A percentile compares a stretch with the other conserved stretches of the same genome.
Evolutionary conservation across 495 filamentous ascomycete species (phyloP).

Genomic region (Penicillium canescens): DNA sequence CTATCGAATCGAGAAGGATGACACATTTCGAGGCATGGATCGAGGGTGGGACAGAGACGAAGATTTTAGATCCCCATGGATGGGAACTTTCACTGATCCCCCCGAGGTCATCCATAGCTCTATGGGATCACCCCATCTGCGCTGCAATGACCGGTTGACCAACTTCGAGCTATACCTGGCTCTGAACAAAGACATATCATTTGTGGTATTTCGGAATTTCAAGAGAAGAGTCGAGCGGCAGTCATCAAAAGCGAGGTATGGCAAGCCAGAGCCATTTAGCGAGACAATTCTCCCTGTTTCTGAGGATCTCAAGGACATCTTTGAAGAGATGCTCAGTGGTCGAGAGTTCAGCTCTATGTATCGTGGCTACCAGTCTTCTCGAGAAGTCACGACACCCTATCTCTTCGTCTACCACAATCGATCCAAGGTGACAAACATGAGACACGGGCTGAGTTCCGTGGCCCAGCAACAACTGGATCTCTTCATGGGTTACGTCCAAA

Average conservation of each 20-base stretch:
- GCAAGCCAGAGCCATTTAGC: slow-evolving; percentile 6
- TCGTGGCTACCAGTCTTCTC: background rate
- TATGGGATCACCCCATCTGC: background rate
- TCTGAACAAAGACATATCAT: slow-evolving; percentile 23
- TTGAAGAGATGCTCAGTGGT: background rate
- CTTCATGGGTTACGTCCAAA: slow-evolving; percentile 7
- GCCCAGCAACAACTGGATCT: slow-evolving; percentile 5
- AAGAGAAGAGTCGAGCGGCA: background rate
- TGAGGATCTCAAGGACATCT: slow-evolving; percentile 1
- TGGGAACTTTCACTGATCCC: slow-evolving; percentile 6
- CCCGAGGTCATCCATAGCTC: slow-evolving; percentile 5
- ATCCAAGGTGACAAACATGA: background rate
- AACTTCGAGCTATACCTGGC: slow-evolving; percentile 32
- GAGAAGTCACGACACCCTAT: background rate
- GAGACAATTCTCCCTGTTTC: slow-evolving; percentile 14
- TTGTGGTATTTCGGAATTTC: slow-evolving; percentile 23
- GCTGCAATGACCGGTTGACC: slow-evolving; percentile 10
- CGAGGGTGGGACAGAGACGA: background rate
- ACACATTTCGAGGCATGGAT: background rate
- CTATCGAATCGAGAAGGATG: slow-evolving; percentile 7
- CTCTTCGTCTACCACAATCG: slow-evolving; percentile 7
- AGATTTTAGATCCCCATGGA: background rate
- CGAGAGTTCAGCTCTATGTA: background rate
- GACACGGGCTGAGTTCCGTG: background rate
- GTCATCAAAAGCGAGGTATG: background rate